Conservation (phyloP, 2,329 filamentous ascomycete species). For the Fusarium sp. region DNA sequence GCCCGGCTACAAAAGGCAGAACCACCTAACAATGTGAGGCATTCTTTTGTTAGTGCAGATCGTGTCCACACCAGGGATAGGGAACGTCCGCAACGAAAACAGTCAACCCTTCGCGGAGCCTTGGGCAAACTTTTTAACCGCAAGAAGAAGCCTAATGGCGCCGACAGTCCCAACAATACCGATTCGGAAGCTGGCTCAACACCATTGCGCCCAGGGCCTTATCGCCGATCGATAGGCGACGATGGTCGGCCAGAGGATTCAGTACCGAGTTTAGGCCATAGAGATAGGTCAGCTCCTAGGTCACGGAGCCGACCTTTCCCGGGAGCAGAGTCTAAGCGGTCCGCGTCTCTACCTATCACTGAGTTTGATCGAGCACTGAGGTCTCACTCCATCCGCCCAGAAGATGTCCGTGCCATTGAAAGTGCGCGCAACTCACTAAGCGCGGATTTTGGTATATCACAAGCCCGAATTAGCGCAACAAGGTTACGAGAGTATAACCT, state of each 20-base stretch:
- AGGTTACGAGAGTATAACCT: conserved; percentile 59
- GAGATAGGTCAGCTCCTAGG: conserved; percentile 49
- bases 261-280: conserved; percentile 33
- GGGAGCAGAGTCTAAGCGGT: conserved; percentile 65
- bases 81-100: conserved; percentile 66
- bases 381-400: conserved; percentile 73
- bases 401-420: conserved; percentile 68
- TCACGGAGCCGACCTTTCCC: conserved; percentile 59
- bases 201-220: conserved; percentile 48
- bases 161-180: conserved; percentile 43
- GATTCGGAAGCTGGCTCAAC: conserved; percentile 43
- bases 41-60: conserved; percentile 64
- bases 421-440: conserved; percentile 69
- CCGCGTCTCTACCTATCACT: conserved; percentile 71
- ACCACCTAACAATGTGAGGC: conserved; percentile 60
- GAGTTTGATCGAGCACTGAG: conserved; percentile 73
- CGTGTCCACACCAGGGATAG: conserved; percentile 38
- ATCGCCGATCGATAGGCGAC: conserved; percentile 40
- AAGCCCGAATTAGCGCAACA: conserved; percentile 51
- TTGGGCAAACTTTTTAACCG: conserved; percentile 72
- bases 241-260: conserved; percentile 32
- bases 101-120: conserved; percentile 70
- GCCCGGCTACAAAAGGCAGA: conserved; percentile 42
- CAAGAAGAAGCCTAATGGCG: conserved; percentile 62
- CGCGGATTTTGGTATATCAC: conserved; percentile 59